Evolutionary conservation across 1,284 basidiomycete genomes (phyloP).

Genomic region (Abortiporus biennis): DNA sequence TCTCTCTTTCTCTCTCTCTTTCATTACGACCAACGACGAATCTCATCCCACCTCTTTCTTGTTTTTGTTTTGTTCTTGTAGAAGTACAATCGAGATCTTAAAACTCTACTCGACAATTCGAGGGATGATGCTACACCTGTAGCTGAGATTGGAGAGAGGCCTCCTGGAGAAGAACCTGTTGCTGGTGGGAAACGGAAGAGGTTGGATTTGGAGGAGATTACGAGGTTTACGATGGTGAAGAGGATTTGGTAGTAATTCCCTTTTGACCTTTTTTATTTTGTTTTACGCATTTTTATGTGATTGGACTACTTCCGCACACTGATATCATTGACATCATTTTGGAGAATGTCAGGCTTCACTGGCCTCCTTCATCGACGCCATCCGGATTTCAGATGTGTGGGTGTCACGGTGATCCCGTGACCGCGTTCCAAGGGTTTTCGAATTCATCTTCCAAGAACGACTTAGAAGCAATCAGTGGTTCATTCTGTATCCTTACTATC

Average conservation of each 20-base stretch:
- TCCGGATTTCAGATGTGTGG: no score
- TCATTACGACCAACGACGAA: background rate
- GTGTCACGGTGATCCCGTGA: no score
- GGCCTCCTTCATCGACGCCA: no score
- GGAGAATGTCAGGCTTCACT: no score
- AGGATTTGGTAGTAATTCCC: slow-evolving; percentile 65
- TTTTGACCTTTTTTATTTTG: no score
- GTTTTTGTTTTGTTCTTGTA: slow-evolving; percentile 21
- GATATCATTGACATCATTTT: no score
- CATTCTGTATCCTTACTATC: no score
- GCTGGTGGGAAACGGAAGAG: slow-evolving; percentile 43
- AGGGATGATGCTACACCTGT: slow-evolving; percentile 64
- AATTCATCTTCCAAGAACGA: no score
- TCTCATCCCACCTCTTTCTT: slow-evolving; percentile 3
- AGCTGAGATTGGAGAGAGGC: slow-evolving; percentile 67
- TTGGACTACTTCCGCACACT: no score
- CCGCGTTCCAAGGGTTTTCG: no score
- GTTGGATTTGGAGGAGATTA: slow-evolving; percentile 79
- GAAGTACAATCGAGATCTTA: slow-evolving; percentile 79
- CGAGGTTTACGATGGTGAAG: slow-evolving; percentile 91
- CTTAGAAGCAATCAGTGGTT: no score
- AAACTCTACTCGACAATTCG: slow-evolving; percentile 60
- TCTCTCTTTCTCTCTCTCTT: background rate
- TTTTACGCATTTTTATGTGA: no score
- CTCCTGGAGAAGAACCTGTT: slow-evolving; percentile 19